These are phyloP conservation scores for Phaffomyces opuntiae DNA, from an alignment of 805 yeast genomes.

Conservation along the genomic window DNA sequence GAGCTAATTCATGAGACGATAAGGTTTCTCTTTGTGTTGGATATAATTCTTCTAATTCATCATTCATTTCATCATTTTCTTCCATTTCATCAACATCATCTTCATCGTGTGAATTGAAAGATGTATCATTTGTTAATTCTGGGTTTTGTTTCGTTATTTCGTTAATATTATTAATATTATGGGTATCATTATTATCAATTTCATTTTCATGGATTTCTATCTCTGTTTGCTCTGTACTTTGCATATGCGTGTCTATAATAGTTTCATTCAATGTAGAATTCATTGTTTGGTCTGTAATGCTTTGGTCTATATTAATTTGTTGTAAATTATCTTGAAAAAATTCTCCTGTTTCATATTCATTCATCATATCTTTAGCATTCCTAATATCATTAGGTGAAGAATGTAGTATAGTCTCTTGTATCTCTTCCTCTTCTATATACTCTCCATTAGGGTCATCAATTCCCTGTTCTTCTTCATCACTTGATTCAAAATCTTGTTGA, in stretches of 20 bases:
- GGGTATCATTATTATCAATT: neutral
- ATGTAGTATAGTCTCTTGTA: neutral
- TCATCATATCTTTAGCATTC: constrained; percentile 10
- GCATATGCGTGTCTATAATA: too few relatives aligned
- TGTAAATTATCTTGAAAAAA: too few relatives aligned
- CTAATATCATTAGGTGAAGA: constrained; percentile 15
- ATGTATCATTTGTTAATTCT: neutral
- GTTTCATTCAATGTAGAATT: too few relatives aligned
- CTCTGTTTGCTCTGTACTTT: neutral
- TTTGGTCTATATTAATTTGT: too few relatives aligned
- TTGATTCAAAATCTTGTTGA: constrained; percentile 12
- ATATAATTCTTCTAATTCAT: constrained; percentile 22
- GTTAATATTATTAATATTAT: too few relatives aligned
- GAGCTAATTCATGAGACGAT: constrained; percentile 13
- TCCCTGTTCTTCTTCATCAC: constrained; percentile 2
- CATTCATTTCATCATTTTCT: constrained; percentile 7
- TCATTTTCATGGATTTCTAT: neutral
- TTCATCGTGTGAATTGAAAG: neutral
- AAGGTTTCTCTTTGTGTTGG: constrained; percentile 24
- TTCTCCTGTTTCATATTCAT: neutral
- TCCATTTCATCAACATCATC: neutral
- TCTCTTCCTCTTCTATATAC: constrained; percentile 1
- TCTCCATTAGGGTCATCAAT: constrained; percentile 2
- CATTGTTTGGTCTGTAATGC: too few relatives aligned
- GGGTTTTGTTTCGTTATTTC: neutral